Percentiles rank a stretch among this genome's conserved stretches.
Evolutionary conservation across 2,329 filamentous ascomycete species (phyloP).

Genomic region (Kalmusia sp.): DNA sequence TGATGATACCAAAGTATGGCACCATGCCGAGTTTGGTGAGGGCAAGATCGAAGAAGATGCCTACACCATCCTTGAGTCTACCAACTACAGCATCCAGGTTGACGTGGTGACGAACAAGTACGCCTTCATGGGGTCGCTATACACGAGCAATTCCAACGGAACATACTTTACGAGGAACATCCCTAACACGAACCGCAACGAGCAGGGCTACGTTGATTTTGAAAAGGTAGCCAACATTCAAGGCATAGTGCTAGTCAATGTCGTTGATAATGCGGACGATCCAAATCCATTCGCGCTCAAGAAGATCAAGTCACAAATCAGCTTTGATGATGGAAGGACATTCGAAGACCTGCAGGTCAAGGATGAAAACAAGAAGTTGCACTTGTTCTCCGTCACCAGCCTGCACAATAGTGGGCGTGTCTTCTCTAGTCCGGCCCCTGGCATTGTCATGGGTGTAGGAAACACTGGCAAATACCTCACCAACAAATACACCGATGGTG

Average conservation of each 20-base stretch:
- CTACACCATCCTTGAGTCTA: slow-evolving; percentile 94
- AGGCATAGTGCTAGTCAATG: slow-evolving; percentile 89
- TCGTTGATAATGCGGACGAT: slow-evolving; percentile 84
- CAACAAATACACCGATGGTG: slow-evolving; percentile 73
- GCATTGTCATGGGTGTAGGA: slow-evolving; percentile 91
- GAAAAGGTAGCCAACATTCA: slow-evolving; percentile 93
- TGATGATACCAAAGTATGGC: slow-evolving; percentile 83
- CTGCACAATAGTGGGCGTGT: slow-evolving; percentile 82
- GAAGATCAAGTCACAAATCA: slow-evolving; percentile 81
- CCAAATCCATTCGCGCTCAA: slow-evolving; percentile 66
- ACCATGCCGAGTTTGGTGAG: slow-evolving; percentile 86
- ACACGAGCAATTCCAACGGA: slow-evolving; percentile 96
- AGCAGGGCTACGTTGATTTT: slow-evolving; percentile 82
- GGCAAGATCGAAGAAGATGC: slow-evolving; percentile 84
- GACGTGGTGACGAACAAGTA: slow-evolving; percentile 79
- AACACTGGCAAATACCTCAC: slow-evolving; percentile 82
- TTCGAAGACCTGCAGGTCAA: slow-evolving; percentile 77
- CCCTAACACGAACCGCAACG: slow-evolving; percentile 88
- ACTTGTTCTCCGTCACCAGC: slow-evolving; percentile 92
- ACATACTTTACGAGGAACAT: slow-evolving; percentile 94
- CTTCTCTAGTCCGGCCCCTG: slow-evolving; percentile 92
- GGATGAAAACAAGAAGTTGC: slow-evolving; percentile 70
- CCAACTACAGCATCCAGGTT: slow-evolving; percentile 96
- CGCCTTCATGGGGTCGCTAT: slow-evolving; percentile 82
- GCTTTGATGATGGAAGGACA: slow-evolving; percentile 91